Evolutionary conservation across 1,284 basidiomycete species (phyloP), one percentile per base, ranked within the genome.

Genomic region (Leccinum subspadiceum): DNA sequence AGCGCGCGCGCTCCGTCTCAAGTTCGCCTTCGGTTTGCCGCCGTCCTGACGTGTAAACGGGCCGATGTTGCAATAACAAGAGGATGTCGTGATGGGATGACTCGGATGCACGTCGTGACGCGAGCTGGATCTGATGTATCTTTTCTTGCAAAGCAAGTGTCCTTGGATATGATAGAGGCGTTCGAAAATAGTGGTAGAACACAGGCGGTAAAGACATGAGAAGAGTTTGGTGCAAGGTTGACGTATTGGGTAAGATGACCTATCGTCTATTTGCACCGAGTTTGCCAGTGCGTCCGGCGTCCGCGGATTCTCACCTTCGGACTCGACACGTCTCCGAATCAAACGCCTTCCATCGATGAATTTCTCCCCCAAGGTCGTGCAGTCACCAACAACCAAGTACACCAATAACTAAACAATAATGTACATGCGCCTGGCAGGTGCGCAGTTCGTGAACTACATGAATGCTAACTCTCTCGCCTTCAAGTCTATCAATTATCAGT

Each of bases 31-130:
- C 80, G 39, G 81, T 81, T 73, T 96, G 94, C 10, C 97, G 82
- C 29, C 95, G 84, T 4, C 96, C 96, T 8, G 91, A 86, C 3
- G 96, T 99, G 76, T 94, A 99, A 1, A 97, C 96, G 5, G 96
- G 96, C 8, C 89, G 84, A 68, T 99, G 96, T 75, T 99, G 79
- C 48, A 92, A 80, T 53, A 93, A 78, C 15, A 92, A 81, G 15
- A 92, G 78, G 56, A 90, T 69, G 66, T 92, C 90, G 59, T 82
- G 80, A 71, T 89, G 84, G 1, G 73, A 66, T 4, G 72, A 69
- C 31, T 70, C 64, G 35, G 71, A 70, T 37, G 70, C 64, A 39
- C 76, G 78, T 31, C 86, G 81, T n/a, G 78, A 78, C 5, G 74
- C 62, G 22, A 90, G 76, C 71, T 92, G 84, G 52, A 85, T 68